These are phyloP conservation scores for Neurospora crassa DNA, from an alignment of 2,329 filamentous ascomycete species.

Conservation along the genomic window DNA sequence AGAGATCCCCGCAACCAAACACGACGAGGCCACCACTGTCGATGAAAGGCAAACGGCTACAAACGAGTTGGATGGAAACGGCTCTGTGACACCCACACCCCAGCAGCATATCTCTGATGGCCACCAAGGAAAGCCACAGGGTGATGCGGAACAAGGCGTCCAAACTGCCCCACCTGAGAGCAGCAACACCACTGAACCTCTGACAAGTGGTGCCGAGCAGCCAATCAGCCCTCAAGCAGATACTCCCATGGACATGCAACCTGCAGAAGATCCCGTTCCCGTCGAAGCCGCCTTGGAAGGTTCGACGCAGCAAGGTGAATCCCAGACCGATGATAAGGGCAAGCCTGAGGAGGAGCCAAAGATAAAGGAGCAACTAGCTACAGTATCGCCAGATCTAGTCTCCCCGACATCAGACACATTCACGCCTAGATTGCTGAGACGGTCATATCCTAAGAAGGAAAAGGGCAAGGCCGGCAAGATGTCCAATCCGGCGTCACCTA, in stretches of 20 bases:
- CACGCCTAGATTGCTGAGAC: neutral
- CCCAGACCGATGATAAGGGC: neutral
- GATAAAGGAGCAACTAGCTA: neutral
- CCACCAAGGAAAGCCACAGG: conserved; percentile 10
- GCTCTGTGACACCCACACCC: neutral
- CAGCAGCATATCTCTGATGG: neutral
- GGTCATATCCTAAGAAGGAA: neutral
- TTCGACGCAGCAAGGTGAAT: neutral
- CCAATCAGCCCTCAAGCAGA: neutral
- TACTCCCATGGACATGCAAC: neutral
- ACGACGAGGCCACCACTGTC: neutral
- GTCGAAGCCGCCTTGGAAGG: neutral
- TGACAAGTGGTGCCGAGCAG: conserved; percentile 4
- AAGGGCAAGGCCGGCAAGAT: neutral
- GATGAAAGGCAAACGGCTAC: neutral
- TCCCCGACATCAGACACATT: neutral
- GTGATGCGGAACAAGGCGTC: neutral
- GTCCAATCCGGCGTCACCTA: neutral
- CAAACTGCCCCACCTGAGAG: conserved; percentile 2
- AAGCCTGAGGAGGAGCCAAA: neutral
- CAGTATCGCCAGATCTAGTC: neutral
- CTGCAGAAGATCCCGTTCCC: neutral
- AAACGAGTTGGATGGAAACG: neutral
- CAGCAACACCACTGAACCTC: conserved; percentile 3
- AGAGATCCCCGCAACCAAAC: neutral